phyloP scores from a whole-genome alignment of 345 rosid genomes.

The Cardamine occulta region DNA sequence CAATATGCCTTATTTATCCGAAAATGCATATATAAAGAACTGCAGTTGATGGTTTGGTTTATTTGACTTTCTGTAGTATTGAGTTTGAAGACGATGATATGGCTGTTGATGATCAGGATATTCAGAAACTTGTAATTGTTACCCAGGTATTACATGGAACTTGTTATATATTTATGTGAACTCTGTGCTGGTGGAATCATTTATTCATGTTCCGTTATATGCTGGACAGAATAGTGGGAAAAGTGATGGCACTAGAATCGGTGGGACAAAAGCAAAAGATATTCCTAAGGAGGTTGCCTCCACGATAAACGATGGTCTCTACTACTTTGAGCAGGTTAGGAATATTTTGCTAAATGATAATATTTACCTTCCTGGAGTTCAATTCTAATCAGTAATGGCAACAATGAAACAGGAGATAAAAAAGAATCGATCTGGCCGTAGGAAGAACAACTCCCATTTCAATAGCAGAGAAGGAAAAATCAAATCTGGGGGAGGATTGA shows the following conservation, averaged over 20 bases:
- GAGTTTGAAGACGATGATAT: constrained; percentile 86
- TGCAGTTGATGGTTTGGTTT: constrained; percentile 26
- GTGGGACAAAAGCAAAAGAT: constrained; percentile 53
- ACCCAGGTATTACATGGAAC: constrained; percentile 66
- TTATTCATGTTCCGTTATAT: constrained; percentile 32
- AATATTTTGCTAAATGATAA: neutral
- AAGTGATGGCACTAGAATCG: constrained; percentile 53
- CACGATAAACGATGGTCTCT: constrained; percentile 90
- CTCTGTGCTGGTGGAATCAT: constrained; percentile 26
- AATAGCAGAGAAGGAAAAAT: constrained; percentile 66
- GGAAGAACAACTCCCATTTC: constrained; percentile 54
- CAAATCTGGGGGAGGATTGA: constrained; percentile 50
- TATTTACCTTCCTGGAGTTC: constrained; percentile 9
- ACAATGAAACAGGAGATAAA: constrained; percentile 67
- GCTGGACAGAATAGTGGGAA: constrained; percentile 71
- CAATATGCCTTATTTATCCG: neutral
- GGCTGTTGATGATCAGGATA: constrained; percentile 74
- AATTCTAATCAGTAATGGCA: constrained; percentile 9
- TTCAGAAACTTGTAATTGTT: constrained; percentile 93
- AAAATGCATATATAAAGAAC: constrained; percentile 20
- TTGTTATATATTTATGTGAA: neutral
- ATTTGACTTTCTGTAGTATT: constrained; percentile 51
- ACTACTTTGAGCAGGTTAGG: constrained; percentile 88
- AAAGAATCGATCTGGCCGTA: constrained; percentile 58
- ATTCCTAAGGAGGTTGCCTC: constrained; percentile 82